These are phyloP conservation scores for Porphyrellus sp. DNA, from an alignment of 1,284 basidiomycete genomes.

Conservation along the genomic window DNA sequence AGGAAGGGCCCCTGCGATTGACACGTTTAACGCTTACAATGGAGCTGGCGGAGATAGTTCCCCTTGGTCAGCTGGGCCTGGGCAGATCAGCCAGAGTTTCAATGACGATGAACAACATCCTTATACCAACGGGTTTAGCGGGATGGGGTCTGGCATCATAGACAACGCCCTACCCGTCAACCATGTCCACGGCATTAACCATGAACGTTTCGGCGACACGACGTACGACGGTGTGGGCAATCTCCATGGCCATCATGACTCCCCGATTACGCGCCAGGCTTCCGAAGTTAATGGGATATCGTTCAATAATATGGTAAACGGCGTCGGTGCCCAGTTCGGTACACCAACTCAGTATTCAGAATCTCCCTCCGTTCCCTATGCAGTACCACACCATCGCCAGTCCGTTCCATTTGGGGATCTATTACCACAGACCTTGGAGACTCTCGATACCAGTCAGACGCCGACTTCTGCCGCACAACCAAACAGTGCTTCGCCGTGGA, in stretches of 20 bases:
- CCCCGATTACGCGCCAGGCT: conserved; percentile 22
- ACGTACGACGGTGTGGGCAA: conserved; percentile 23
- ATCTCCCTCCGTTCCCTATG: conserved; percentile 30
- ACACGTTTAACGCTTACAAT: conserved; percentile 43
- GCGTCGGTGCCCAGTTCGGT: conserved; percentile 23
- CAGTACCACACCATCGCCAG: conserved; percentile 22
- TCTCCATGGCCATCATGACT: conserved; percentile 25
- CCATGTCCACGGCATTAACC: conserved; percentile 25
- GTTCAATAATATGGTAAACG: conserved; percentile 24
- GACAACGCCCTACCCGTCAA: conserved; percentile 21
- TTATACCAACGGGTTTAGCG: conserved; percentile 30
- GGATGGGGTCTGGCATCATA: conserved; percentile 18
- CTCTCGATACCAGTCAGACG: conserved; percentile 19
- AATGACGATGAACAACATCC: conserved; percentile 23
- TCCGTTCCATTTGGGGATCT: conserved; percentile 24
- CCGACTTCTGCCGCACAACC: conserved; percentile 28
- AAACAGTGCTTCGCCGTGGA: conserved; percentile 26
- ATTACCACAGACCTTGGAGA: conserved; percentile 20
- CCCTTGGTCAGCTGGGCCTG: conserved; percentile 39
- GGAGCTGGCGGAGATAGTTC: conserved; percentile 33
- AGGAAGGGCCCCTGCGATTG: conserved; percentile 40
- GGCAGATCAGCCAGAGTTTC: conserved; percentile 23
- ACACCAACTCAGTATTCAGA: conserved; percentile 26
- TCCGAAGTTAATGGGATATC: conserved; percentile 26
- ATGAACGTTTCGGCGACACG: conserved; percentile 29